Evolutionary conservation across 495 filamentous ascomycete species (phyloP).

Genomic region (Tirmania nivea): DNA sequence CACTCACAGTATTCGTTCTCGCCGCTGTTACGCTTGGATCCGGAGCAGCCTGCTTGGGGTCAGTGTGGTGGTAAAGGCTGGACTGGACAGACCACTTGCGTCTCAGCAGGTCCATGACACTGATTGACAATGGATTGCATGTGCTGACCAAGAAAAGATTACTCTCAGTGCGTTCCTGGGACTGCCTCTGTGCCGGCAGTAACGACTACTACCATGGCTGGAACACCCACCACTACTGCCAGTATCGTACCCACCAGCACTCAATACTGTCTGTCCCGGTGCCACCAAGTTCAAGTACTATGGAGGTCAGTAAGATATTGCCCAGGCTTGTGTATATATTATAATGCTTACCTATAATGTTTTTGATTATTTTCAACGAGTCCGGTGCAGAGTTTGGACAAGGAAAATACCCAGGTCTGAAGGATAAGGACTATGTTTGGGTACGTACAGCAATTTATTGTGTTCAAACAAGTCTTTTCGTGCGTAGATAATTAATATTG

Average conservation of each 20-base stretch:
- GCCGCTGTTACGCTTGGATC: too few species aligned
- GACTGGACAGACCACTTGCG: too few species aligned
- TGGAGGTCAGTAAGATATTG: not conserved
- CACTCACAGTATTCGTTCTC: too few species aligned
- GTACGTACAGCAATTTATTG: slow-evolving; percentile 24
- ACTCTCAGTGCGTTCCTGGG: not conserved
- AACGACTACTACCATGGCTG: not conserved
- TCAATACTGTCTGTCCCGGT: slow-evolving; percentile 2
- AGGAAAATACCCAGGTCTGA: slow-evolving; percentile 28
- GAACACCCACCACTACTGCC: too few species aligned
- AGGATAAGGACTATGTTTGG: slow-evolving; percentile 40
- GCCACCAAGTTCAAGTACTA: slow-evolving; percentile 17
- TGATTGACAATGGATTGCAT: too few species aligned
- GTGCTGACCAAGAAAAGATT: too few species aligned
- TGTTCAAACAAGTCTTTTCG: slow-evolving; percentile 6
- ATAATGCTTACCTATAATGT: not conserved
- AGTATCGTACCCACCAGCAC: not conserved
- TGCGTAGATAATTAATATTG: too few species aligned
- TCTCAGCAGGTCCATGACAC: too few species aligned
- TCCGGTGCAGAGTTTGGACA: slow-evolving; percentile 36
- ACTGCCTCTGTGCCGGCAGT: not conserved
- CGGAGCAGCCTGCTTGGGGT: too few species aligned
- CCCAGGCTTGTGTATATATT: not conserved
- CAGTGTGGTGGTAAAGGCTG: too few species aligned
- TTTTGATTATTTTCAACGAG: slow-evolving; percentile 6